These are phyloP conservation scores for Orbilia brochopaga DNA, from an alignment of 2,329 filamentous ascomycete species.

Conservation along the genomic window DNA sequence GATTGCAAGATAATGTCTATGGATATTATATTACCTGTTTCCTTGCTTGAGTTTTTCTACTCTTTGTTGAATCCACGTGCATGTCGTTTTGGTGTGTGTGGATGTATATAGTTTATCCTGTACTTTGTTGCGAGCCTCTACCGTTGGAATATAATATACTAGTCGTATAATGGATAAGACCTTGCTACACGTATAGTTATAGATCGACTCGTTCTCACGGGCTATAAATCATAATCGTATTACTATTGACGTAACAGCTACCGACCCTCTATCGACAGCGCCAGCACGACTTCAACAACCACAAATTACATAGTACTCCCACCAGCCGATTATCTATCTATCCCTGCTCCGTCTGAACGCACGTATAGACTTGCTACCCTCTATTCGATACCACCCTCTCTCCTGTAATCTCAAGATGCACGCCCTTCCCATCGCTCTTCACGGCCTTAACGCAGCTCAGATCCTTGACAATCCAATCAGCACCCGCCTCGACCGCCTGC, in stretches of 20 bases:
- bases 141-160: too few species aligned
- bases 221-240: too few species aligned
- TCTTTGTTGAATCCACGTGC: background rate
- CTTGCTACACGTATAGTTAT: too few species aligned
- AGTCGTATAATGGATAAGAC: too few species aligned
- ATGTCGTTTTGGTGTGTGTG: background rate
- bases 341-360: background rate
- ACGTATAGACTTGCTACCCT: background rate
- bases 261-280: background rate
- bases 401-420: slow-evolving; percentile 56
- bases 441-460: slow-evolving; percentile 74
- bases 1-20: slow-evolving; percentile 45
- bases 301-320: background rate
- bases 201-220: too few species aligned
- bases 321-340: background rate
- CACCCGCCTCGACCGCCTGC: slow-evolving; percentile 74
- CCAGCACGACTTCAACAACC: background rate
- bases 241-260: too few species aligned
- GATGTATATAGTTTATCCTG: background rate
- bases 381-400: slow-evolving; percentile 22
- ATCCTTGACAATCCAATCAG: slow-evolving; percentile 86
- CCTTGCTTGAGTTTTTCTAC: background rate
- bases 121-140: background rate
- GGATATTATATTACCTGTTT: too few species aligned
- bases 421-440: slow-evolving; percentile 64